Evolutionary conservation across 2,329 filamentous ascomycete species (phyloP).

Genomic region (Rhexocercosporidium sp.): DNA sequence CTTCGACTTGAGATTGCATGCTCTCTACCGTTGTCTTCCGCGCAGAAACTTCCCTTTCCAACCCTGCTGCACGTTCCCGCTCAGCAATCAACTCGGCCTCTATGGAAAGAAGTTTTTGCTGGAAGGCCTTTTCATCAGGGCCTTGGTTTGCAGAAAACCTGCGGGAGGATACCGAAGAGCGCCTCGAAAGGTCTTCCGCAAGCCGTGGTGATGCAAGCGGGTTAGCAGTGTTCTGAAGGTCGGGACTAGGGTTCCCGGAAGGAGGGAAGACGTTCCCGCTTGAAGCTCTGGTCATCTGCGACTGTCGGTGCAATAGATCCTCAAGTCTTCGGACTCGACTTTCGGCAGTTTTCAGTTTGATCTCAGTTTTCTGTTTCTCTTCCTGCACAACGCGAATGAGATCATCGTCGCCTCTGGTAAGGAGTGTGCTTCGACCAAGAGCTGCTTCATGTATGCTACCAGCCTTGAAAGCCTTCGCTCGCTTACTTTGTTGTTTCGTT

Average conservation of each 20-base stretch:
- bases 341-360: constrained; percentile 79
- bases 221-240: constrained; percentile 54
- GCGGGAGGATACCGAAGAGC: constrained; percentile 65
- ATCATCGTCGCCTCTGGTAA: constrained; percentile 88
- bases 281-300: constrained; percentile 60
- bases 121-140: constrained; percentile 63
- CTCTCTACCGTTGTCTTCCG: constrained; percentile 62
- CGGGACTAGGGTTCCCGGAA: constrained; percentile 49
- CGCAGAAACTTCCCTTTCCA: constrained; percentile 73
- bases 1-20: constrained; percentile 74
- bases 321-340: constrained; percentile 91
- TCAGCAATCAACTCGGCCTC: constrained; percentile 81
- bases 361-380: constrained; percentile 78
- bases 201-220: constrained; percentile 37
- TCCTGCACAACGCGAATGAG: constrained; percentile 77
- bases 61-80: constrained; percentile 66
- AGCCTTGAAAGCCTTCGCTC: constrained; percentile 93
- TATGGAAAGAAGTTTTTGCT: constrained; percentile 67
- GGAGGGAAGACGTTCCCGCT: constrained; percentile 60
- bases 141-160: constrained; percentile 65
- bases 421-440: constrained; percentile 82
- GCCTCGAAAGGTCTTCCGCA: constrained; percentile 55
- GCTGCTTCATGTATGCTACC: constrained; percentile 92
- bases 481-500: constrained; percentile 83
- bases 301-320: constrained; percentile 87